Conservation (phyloP, 805 yeast genomes). For the Saturnispora saitoi region DNA sequence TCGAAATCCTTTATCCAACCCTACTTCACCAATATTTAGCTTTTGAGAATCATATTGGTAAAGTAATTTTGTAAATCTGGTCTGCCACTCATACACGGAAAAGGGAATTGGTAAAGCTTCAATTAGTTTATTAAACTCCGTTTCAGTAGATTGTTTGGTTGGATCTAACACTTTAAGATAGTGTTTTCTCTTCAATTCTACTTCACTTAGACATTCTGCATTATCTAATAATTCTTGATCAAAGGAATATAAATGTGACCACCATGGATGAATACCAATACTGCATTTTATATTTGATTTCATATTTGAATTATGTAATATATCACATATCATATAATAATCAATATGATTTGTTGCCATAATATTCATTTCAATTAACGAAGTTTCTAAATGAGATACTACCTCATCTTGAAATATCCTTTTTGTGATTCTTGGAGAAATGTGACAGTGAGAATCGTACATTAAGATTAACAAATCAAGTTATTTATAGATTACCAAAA, state of each 20-base stretch:
- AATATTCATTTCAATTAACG: conserved; percentile 19
- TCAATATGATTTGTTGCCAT: conserved; percentile 45
- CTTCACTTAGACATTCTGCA: conserved; percentile 1
- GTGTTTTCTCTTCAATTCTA: conserved; percentile 33
- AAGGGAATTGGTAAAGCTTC: conserved; percentile 54
- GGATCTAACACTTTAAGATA: conserved; percentile 45
- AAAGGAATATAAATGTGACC: conserved; percentile 52
- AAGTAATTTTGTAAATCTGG: conserved; percentile 28
- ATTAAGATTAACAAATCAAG: neutral
- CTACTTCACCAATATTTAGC: conserved; percentile 78
- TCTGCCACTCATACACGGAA: conserved; percentile 30
- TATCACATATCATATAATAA: conserved; percentile 19
- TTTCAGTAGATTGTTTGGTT: conserved; percentile 24
- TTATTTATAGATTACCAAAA: too few species aligned
- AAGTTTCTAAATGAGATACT: neutral
- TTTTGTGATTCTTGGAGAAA: conserved; percentile 21
- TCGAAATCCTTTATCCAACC: conserved; percentile 70
- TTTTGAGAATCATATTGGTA: conserved; percentile 6
- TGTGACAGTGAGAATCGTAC: conserved; percentile 36
- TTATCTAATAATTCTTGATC: conserved; percentile 10
- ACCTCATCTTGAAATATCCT: conserved; percentile 5
- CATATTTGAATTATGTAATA: conserved; percentile 9
- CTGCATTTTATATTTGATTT: conserved; percentile 32
- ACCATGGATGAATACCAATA: conserved; percentile 93
- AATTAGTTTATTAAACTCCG: conserved; percentile 24